Percentiles rank a stretch among this genome's conserved stretches.
phyloP scores from a whole-genome alignment of 2,329 filamentous ascomycete species.

The Xylariaceae sp. region DNA sequence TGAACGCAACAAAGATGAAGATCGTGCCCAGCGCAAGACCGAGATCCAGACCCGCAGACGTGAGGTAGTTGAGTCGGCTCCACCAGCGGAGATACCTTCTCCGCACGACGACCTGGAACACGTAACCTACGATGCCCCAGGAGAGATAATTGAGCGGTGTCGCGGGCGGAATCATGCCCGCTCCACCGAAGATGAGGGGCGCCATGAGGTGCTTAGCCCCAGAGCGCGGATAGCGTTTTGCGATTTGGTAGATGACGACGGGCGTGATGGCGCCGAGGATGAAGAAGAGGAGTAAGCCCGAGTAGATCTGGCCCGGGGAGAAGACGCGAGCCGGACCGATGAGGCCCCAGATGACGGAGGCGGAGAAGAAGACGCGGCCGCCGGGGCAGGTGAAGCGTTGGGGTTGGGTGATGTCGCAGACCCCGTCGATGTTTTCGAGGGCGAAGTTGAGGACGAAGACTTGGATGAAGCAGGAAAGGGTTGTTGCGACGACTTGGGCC shows the following conservation, averaged over 20 bases:
- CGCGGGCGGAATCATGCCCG: slow-evolving; percentile 56
- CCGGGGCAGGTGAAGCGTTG: slow-evolving; percentile 60
- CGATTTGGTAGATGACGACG: slow-evolving; percentile 45
- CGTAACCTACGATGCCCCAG: slow-evolving; percentile 66
- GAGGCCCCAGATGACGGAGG: slow-evolving; percentile 63
- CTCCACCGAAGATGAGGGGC: slow-evolving; percentile 58
- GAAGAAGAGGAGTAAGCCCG: slow-evolving; percentile 56
- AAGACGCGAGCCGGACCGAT: slow-evolving; percentile 61
- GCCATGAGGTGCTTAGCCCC: slow-evolving; percentile 51
- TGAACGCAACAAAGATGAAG: slow-evolving; percentile 65
- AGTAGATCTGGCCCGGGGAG: slow-evolving; percentile 57
- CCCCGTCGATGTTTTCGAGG: slow-evolving; percentile 53
- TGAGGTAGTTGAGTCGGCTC: slow-evolving; percentile 68
- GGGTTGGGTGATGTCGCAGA: slow-evolving; percentile 55
- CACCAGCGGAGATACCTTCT: slow-evolving; percentile 63
- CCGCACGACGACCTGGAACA: slow-evolving; percentile 66
- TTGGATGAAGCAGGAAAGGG: slow-evolving; percentile 62
- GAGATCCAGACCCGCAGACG: slow-evolving; percentile 63
- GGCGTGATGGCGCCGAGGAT: slow-evolving; percentile 49
- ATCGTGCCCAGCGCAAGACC: slow-evolving; percentile 63
- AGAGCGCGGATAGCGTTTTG: slow-evolving; percentile 48
- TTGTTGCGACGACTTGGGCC: slow-evolving; percentile 60
- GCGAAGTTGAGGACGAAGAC: slow-evolving; percentile 59
- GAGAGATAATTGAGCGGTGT: slow-evolving; percentile 68
- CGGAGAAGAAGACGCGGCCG: slow-evolving; percentile 60